A percentile compares a stretch with the other conserved stretches of the same genome.
These are phyloP conservation scores for Chloroidium sp. DNA, from an alignment of 163 green algal species.

Conservation along the genomic window DNA sequence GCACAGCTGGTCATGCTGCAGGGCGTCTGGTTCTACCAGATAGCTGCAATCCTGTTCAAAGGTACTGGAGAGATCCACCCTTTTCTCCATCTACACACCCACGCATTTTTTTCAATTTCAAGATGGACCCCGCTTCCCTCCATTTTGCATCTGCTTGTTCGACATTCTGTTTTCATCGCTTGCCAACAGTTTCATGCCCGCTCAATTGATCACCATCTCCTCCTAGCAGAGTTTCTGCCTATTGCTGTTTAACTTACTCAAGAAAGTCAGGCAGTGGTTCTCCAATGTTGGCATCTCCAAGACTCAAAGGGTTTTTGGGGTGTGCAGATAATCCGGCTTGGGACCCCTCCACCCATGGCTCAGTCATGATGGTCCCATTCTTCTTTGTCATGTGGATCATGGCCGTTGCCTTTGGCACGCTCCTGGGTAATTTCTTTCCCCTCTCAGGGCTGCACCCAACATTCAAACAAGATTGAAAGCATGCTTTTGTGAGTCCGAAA, in stretches of 20 bases:
- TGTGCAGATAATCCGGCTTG: conserved; percentile 18
- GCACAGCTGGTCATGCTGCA: conserved; percentile 26
- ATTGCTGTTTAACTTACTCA: no score
- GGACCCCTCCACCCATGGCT: conserved; percentile 21
- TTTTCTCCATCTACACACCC: not conserved
- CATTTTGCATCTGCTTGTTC: no score
- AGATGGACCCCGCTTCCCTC: not conserved
- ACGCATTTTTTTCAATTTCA: not conserved
- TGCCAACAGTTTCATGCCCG: not conserved
- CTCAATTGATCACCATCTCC: not conserved
- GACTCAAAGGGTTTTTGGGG: not conserved
- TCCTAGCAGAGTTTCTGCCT: no score
- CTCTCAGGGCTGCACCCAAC: no score
- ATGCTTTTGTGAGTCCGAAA: no score
- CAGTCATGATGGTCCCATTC: conserved; percentile 26
- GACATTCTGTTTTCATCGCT: not conserved
- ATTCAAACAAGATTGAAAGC: no score
- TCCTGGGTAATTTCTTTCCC: conserved; percentile 1
- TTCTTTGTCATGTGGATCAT: conserved; percentile 21
- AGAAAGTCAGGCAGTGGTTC: not conserved
- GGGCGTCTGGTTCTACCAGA: conserved; percentile 30
- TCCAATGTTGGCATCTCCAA: not conserved
- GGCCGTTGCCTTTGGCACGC: conserved; percentile 5
- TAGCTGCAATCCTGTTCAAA: conserved; percentile 22
- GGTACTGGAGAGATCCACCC: conserved; percentile 3